Percentiles rank a stretch among this genome's conserved stretches.
phyloP scores from a whole-genome alignment of 768 basidiomycete species.

The Tubosaeta brunneosetosa region DNA sequence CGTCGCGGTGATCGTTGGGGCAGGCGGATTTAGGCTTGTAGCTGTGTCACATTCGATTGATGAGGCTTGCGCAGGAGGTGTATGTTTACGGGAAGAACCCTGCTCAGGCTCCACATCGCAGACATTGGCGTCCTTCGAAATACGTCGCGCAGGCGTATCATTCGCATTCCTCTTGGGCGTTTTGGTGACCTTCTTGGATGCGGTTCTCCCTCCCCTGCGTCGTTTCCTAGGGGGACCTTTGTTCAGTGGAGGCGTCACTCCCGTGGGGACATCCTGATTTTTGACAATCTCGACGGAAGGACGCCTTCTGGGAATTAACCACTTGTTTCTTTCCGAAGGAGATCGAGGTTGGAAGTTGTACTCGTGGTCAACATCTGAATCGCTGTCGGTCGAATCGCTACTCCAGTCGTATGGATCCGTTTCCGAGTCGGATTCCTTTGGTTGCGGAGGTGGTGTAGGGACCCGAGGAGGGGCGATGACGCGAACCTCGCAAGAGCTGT shows the following conservation, averaged over 20 bases:
- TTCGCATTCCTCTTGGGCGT: constrained; percentile 9
- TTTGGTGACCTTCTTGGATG: constrained; percentile 5
- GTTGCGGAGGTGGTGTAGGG: not conserved
- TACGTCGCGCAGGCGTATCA: constrained; percentile 8
- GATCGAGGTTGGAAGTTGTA: constrained; percentile 1
- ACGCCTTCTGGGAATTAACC: constrained; percentile 20
- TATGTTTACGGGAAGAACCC: not conserved
- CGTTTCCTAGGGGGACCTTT: constrained; percentile 15
- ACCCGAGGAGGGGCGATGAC: not conserved
- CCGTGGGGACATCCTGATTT: not conserved
- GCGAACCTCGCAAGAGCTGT: constrained; percentile 13
- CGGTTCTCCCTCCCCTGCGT: constrained; percentile 8
- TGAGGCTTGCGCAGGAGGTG: not conserved
- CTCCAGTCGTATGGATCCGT: constrained; percentile 1
- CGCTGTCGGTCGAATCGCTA: constrained; percentile 9
- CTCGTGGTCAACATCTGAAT: constrained; percentile 6
- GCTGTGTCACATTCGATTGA: not conserved
- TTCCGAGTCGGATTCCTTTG: constrained; percentile 9
- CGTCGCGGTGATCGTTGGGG: not conserved
- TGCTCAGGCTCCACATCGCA: not conserved
- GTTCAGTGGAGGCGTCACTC: not conserved
- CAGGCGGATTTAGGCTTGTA: constrained; percentile 1
- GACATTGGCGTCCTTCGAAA: not conserved
- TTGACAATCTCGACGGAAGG: constrained; percentile 15
- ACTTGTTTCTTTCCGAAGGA: not conserved